Base-by-base conservation (phyloP, 1,284 basidiomycete species). In the Ustilago cynodontis region DNA sequence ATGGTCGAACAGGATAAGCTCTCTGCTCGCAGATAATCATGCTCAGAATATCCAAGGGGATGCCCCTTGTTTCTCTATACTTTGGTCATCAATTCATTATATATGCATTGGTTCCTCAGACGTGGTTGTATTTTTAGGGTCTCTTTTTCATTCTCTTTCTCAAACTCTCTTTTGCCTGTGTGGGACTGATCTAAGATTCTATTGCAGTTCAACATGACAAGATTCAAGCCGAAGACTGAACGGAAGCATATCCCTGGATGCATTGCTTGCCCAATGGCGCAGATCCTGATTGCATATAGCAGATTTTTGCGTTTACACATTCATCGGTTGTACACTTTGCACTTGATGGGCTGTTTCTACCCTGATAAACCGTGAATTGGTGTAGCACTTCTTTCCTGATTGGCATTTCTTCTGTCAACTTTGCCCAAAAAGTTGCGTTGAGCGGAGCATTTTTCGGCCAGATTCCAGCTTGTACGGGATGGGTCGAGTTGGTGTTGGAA, bases 351-450 rank as follows among this genome's bases (percentile, higher is more conserved):
- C 91, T 91, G 63, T 89, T 88, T 85, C 93, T 92, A 52, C 92
- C 91, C 85, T 93, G 92, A 79, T 91, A 89, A 0, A 88, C 89
- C 69, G 90, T 92, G 87, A 93, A 93, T 24, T 87, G 88, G 89
- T 92, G 74, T 3, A 93, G 89, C 6, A 93, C 87, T 26, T 88
- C 88, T 1, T 88, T 82, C 71, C 93, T 88, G 4, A 85, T 82
- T 74, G 89, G 88, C 92, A 93, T 93, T 56, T 86, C 87, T 87
- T 93, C 92, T 3, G 93, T 93, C 45, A 93, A 90, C 28, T 86
- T 88, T 78, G 93, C 92, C 92, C 92, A 94, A 90, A 92, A 94
- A 6, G 93, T 93, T 18, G 91, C 92, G 78, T 94, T 94, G 64
- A 94, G 86, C 0, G 93, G 92, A 70, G 92, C 92, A 54, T 88